A percentile compares a stretch with the other conserved stretches of the same genome.
These are phyloP conservation scores for Neophaeococcomyces mojaviensis DNA, from an alignment of 2,329 filamentous ascomycete genomes.

Conservation along the genomic window DNA sequence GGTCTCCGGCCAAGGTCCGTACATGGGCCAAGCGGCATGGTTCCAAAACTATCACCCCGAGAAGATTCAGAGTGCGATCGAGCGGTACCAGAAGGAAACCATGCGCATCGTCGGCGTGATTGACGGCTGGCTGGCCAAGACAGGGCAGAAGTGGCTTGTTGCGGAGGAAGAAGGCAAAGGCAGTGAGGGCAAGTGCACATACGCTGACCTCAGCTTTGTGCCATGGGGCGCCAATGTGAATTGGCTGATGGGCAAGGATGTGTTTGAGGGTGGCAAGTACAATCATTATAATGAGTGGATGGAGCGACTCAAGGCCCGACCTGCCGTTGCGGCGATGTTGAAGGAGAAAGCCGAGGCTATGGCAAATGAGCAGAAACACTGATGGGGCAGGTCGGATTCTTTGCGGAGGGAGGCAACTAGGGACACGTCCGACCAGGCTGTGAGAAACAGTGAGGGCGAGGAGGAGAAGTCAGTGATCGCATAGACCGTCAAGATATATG, in stretches of 20 bases:
- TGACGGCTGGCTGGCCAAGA: slow-evolving; percentile 30
- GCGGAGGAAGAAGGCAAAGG: slow-evolving; percentile 24
- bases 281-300: background rate
- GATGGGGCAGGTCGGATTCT: too few species aligned
- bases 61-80: slow-evolving; percentile 34
- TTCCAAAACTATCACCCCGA: slow-evolving; percentile 36
- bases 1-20: slow-evolving; percentile 40
- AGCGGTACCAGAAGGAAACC: slow-evolving; percentile 39
- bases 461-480: too few species aligned
- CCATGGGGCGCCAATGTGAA: slow-evolving; percentile 28
- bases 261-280: slow-evolving; percentile 1
- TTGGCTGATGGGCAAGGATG: background rate
- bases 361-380: too few species aligned
- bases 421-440: too few species aligned
- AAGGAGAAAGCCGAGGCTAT: too few species aligned
- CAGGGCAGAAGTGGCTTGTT: slow-evolving; percentile 31
- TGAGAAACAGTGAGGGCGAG: too few species aligned
- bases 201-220: slow-evolving; percentile 36
- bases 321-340: too few species aligned
- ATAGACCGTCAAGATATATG: too few species aligned
- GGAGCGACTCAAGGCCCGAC: slow-evolving; percentile 1
- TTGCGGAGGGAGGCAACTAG: too few species aligned
- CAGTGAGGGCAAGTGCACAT: slow-evolving; percentile 28
- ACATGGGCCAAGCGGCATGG: slow-evolving; percentile 41
- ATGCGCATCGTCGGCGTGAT: slow-evolving; percentile 39